Percentiles rank a stretch among this genome's conserved stretches.
phyloP scores from a whole-genome alignment of 83 land plant species.

The Diphasiastrum complanatum region DNA sequence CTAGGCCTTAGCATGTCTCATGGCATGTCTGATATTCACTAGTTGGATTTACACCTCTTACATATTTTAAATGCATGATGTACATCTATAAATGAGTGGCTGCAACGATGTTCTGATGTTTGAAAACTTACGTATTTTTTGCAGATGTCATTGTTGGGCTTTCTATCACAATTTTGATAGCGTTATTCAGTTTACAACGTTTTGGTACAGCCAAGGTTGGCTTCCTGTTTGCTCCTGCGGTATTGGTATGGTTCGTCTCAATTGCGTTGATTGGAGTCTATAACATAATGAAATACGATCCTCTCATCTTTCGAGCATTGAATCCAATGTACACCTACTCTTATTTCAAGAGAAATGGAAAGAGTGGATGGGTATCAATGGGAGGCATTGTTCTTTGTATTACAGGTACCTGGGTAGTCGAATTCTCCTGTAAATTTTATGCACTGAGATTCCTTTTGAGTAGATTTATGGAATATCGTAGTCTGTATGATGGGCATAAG shows the following conservation, averaged over 20 bases:
- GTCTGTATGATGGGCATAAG: too few species aligned
- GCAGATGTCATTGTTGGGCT: slow-evolving; percentile 20
- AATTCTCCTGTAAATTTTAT: neutral
- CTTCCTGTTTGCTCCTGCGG: slow-evolving; percentile 30
- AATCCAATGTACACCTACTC: slow-evolving; percentile 19
- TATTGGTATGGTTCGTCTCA: slow-evolving; percentile 22
- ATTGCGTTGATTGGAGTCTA: slow-evolving; percentile 20
- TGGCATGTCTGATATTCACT: too few species aligned
- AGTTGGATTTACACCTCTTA: too few species aligned
- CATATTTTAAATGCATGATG: too few species aligned
- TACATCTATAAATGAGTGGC: too few species aligned
- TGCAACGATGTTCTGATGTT: neutral
- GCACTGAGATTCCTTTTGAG: neutral
- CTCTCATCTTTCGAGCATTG: slow-evolving; percentile 20
- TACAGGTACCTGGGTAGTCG: slow-evolving; percentile 20
- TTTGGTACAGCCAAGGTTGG: slow-evolving; percentile 23
- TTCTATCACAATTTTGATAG: slow-evolving; percentile 15
- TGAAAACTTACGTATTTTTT: neutral
- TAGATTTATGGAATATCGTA: neutral
- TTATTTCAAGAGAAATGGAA: slow-evolving; percentile 6
- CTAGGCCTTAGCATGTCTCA: too few species aligned
- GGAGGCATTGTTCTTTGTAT: slow-evolving; percentile 33
- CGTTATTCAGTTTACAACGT: slow-evolving; percentile 20
- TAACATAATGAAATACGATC: slow-evolving; percentile 16
- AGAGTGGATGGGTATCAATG: slow-evolving; percentile 24